These are phyloP conservation scores for Lanmaoa pseudosensibilis DNA, from an alignment of 768 basidiomycete species.

Conservation along the genomic window DNA sequence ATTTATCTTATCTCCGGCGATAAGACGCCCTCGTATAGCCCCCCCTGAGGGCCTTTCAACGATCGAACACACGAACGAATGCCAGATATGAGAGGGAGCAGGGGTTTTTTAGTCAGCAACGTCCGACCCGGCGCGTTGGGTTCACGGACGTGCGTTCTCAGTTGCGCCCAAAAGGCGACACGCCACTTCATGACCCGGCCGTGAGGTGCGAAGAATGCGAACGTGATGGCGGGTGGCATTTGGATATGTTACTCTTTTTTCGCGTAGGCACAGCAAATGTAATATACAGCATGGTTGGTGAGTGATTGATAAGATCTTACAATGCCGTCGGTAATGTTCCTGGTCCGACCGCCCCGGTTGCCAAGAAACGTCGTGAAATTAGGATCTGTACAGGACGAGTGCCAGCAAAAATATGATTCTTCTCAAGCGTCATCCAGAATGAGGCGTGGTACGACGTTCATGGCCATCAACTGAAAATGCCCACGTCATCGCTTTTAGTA, in stretches of 20 bases:
- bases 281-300: conserved; percentile 6
- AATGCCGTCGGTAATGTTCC: background rate
- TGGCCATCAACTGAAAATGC: conserved; percentile 80
- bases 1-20: conserved; percentile 1
- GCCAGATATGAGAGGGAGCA: background rate
- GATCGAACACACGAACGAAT: background rate
- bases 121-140: background rate
- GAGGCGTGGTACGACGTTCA: conserved; percentile 92
- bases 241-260: background rate
- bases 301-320: conserved; percentile 4
- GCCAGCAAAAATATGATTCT: conserved; percentile 1
- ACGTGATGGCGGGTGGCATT: background rate
- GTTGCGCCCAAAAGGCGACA: conserved; percentile 6
- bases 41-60: background rate
- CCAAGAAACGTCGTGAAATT: background rate
- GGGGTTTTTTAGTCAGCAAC: background rate
- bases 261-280: conserved; percentile 6
- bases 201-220: background rate
- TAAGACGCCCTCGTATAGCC: background rate
- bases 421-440: conserved; percentile 75
- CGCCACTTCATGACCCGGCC: conserved; percentile 18
- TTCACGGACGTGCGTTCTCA: background rate
- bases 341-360: conserved; percentile 8
- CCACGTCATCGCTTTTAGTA: background rate
- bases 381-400: background rate